phyloP scores from a whole-genome alignment of 371 early-diverging fungal species.

The Smittium mucronatum region DNA sequence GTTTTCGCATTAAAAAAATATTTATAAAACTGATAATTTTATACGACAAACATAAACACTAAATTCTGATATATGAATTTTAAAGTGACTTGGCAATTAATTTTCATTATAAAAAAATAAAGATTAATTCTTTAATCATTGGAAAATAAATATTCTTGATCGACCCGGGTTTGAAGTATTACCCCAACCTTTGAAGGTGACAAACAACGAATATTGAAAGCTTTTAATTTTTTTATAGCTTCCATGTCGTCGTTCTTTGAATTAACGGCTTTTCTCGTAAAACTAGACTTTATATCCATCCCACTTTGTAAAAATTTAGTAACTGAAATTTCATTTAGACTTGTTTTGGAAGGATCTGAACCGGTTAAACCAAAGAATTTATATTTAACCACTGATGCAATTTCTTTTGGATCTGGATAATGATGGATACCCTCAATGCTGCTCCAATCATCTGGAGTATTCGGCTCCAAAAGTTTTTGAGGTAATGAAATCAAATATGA shows the following conservation, averaged over 20 bases:
- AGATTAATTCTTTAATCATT: too few species aligned
- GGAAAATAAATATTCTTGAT: not conserved
- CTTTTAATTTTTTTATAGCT: not conserved
- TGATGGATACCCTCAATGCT: not conserved
- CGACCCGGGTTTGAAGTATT: not conserved
- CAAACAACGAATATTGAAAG: not conserved
- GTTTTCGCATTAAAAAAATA: too few species aligned
- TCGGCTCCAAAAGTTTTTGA: not conserved
- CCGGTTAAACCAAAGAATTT: not conserved
- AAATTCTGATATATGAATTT: too few species aligned
- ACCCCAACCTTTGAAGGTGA: not conserved
- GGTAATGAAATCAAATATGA: slow-evolving; percentile 1
- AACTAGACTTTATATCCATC: not conserved
- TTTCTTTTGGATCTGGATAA: not conserved
- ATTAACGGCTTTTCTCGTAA: not conserved
- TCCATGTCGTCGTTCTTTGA: not conserved
- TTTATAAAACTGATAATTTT: too few species aligned
- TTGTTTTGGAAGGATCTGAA: not conserved
- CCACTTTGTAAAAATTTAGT: not conserved
- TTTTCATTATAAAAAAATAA: too few species aligned
- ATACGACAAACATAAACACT: too few species aligned
- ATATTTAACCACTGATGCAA: not conserved
- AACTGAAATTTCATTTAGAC: not conserved
- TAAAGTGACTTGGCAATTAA: too few species aligned
- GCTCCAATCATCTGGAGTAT: not conserved